Percentiles rank a stretch among this genome's conserved stretches.
Evolutionary conservation across 305 asterid genomes (phyloP).

Genomic region (Plantago lanceolata): DNA sequence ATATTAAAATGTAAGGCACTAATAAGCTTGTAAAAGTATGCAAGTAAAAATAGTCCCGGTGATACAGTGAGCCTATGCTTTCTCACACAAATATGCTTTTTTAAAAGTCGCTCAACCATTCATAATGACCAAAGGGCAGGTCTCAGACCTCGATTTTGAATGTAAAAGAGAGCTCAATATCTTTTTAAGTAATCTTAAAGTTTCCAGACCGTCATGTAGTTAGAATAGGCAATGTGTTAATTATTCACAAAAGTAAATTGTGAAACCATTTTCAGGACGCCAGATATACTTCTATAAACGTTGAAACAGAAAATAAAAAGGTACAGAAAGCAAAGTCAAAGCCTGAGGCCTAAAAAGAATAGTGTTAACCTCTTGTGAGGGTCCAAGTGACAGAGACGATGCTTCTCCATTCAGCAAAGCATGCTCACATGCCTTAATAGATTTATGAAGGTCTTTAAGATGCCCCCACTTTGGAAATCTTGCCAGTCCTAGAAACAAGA

Average conservation of each 20-base stretch:
- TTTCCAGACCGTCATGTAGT: no score
- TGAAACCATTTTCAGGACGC: slow-evolving; percentile 6
- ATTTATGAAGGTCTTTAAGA: slow-evolving; percentile 83
- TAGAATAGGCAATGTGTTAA: not conserved
- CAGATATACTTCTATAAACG: not conserved
- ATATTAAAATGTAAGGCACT: no score
- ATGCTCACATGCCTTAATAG: slow-evolving; percentile 69
- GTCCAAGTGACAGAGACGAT: slow-evolving; percentile 53
- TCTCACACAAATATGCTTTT: not conserved
- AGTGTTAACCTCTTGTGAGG: slow-evolving; percentile 64
- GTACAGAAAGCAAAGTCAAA: slow-evolving; percentile 1
- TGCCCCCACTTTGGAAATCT: slow-evolving; percentile 93
- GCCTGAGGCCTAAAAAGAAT: slow-evolving; percentile 13
- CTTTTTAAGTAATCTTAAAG: no score
- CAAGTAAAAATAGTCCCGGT: not conserved
- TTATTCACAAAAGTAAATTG: not conserved
- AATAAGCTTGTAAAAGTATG: not conserved
- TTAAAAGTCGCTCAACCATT: not conserved
- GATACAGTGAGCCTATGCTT: not conserved
- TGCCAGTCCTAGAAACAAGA: slow-evolving; percentile 62
- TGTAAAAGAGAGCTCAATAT: not conserved
- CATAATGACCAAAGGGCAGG: not conserved
- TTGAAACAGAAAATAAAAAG: slow-evolving; percentile 2
- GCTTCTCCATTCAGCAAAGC: slow-evolving; percentile 58
- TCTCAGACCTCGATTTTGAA: not conserved